phyloP scores from a whole-genome alignment of 257 asterid genomes.

The Solanum sejunctum region DNA sequence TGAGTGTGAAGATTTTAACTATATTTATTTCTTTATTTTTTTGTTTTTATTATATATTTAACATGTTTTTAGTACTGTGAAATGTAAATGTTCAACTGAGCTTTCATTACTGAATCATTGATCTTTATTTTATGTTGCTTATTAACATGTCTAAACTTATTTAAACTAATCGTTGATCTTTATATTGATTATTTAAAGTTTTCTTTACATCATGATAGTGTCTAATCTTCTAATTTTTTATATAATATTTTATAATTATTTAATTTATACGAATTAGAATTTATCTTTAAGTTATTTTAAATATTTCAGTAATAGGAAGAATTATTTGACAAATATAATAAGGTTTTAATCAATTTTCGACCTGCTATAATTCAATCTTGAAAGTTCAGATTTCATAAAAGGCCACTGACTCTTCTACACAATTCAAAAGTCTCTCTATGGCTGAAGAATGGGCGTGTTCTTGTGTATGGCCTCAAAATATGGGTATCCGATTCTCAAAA shows the following conservation, averaged over 20 bases:
- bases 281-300: background rate
- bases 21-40: background rate
- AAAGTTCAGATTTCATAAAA: no score
- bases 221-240: background rate
- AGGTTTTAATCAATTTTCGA: no score
- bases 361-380: no score
- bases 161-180: background rate
- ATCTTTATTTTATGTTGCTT: background rate
- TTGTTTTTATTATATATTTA: background rate
- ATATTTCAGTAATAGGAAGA: background rate
- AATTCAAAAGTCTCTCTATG: no score
- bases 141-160: background rate
- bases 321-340: background rate
- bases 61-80: background rate
- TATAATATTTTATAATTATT: background rate
- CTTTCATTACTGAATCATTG: background rate
- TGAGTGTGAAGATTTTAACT: background rate
- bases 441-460: no score
- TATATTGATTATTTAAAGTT: background rate
- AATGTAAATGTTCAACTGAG: background rate
- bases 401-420: no score
- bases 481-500: no score
- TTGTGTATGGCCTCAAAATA: no score
- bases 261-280: background rate
- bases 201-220: background rate